Base-by-base conservation (phyloP, 805 yeast genomes). In the Candida schatavii region DNA sequence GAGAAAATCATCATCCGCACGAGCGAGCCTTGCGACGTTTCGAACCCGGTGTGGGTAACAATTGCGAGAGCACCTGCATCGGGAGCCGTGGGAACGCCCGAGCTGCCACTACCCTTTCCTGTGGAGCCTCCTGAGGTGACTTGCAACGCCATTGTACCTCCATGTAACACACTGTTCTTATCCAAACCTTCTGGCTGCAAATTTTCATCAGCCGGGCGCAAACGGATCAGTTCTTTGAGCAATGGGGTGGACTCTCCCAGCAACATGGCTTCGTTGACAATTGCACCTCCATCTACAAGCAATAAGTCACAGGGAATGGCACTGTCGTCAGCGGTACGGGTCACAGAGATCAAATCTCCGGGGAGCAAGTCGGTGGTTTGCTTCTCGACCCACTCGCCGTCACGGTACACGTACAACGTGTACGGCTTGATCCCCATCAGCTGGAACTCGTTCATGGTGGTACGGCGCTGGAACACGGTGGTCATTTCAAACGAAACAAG, bases 221-320 rank as follows among this genome's bases (percentile, higher is more conserved):
- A 77, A 49, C 80, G 81, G 49, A 90, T 79, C 2, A 96, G 86
- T 66, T 93, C 99, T 59, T 93, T 93, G 59, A 93, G 79, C 52
- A 93, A 72, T 5, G 99, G 99, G 34, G 99, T 93, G 4, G 97
- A 89, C 70, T 93, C 99, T 62, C 99, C 99, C 4, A 97, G 88
- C 43, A 93, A 81, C 99, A 93, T 93, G 19, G 99, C 99, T 74
- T 93, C 99, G 60, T 93, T 93, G 35, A 93, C 95, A 58, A 93
- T 93, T 50, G 95, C 93, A 15, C 96, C 77, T 40, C 99, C 99
- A 54, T 84, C 90, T 39, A 88, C 64, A 35, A 93, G 72, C 28
- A 93, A 65, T 66, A 93, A 66, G 64, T 93, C 99, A 71, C 99
- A 93, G 14, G 99, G 97, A 41, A 93, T 69, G 1, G 98, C 96